Conservation (phyloP, 2,329 filamentous ascomycete species). For the Xylariaceae sp. region DNA sequence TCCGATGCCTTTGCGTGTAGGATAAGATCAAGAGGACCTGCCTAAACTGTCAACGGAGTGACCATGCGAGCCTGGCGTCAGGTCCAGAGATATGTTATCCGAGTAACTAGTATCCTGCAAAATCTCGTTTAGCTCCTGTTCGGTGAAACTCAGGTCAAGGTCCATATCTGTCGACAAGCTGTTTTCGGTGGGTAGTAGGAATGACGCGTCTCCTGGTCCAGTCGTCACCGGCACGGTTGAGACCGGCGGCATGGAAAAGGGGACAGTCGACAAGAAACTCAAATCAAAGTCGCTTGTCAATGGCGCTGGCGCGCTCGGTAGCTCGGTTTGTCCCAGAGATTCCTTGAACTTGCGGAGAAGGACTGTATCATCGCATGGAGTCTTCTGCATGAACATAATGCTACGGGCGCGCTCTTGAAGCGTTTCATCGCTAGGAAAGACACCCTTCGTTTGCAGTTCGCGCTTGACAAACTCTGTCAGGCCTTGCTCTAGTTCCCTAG, state of each 20-base stretch:
- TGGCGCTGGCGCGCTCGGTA: background rate
- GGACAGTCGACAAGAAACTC: slow-evolving; percentile 7
- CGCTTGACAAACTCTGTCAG: slow-evolving; percentile 47
- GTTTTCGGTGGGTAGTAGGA: slow-evolving; percentile 7
- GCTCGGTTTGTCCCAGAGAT: slow-evolving; percentile 34
- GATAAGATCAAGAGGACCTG: no score
- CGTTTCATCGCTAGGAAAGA: slow-evolving; percentile 47
- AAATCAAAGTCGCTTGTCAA: slow-evolving; percentile 3
- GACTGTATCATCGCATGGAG: slow-evolving; percentile 53
- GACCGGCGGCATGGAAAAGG: slow-evolving; percentile 5
- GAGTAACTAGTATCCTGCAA: slow-evolving; percentile 24
- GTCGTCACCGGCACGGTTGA: slow-evolving; percentile 9
- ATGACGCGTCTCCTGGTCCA: background rate
- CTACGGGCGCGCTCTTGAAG: slow-evolving; percentile 47
- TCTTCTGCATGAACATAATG: slow-evolving; percentile 45
- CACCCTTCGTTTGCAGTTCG: slow-evolving; percentile 37
- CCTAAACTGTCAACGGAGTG: background rate
- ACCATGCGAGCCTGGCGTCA: background rate
- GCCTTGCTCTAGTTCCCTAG: slow-evolving; percentile 55
- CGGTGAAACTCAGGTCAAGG: slow-evolving; percentile 25
- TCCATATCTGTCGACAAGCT: slow-evolving; percentile 20
- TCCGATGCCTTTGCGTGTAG: no score
- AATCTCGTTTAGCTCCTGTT: slow-evolving; percentile 31
- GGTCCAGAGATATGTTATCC: slow-evolving; percentile 3
- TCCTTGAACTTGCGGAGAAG: slow-evolving; percentile 55